phyloP scores from a whole-genome alignment of 257 asterid species.

The Petunia secreta region DNA sequence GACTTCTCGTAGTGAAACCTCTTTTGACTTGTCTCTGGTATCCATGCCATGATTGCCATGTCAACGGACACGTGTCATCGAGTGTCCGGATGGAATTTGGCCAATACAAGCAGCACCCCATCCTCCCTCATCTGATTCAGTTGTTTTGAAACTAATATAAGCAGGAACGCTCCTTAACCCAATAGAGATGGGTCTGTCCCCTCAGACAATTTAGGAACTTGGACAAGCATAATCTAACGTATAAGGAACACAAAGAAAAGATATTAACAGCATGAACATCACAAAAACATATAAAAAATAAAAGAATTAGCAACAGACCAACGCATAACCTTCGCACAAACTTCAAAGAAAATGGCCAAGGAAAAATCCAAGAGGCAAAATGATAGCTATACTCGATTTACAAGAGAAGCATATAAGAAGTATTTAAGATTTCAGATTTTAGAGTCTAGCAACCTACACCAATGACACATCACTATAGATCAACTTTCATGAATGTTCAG shows the following conservation, averaged over 20 bases:
- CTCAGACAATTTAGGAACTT: too few relatives aligned
- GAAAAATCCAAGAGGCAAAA: background rate
- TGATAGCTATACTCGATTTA: background rate
- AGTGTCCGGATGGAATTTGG: too few relatives aligned
- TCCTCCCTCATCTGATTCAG: background rate
- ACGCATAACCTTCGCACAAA: background rate
- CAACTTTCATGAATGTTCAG: background rate
- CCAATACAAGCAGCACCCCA: background rate
- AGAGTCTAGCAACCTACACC: background rate
- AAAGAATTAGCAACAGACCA: background rate
- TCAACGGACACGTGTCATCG: too few relatives aligned
- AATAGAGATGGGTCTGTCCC: too few relatives aligned
- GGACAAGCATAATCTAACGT: background rate
- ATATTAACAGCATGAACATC: background rate
- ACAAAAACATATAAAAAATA: background rate
- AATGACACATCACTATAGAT: conserved; percentile 19
- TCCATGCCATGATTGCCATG: too few relatives aligned
- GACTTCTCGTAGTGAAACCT: too few relatives aligned
- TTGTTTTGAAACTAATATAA: background rate
- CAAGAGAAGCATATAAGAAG: background rate
- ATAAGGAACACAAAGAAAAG: background rate
- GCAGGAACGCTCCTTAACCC: too few relatives aligned
- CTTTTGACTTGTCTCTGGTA: too few relatives aligned
- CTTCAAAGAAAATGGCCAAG: background rate
- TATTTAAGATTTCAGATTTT: background rate